Conservation (phyloP, 345 rosid genomes). For the Syzygium aqueum region DNA sequence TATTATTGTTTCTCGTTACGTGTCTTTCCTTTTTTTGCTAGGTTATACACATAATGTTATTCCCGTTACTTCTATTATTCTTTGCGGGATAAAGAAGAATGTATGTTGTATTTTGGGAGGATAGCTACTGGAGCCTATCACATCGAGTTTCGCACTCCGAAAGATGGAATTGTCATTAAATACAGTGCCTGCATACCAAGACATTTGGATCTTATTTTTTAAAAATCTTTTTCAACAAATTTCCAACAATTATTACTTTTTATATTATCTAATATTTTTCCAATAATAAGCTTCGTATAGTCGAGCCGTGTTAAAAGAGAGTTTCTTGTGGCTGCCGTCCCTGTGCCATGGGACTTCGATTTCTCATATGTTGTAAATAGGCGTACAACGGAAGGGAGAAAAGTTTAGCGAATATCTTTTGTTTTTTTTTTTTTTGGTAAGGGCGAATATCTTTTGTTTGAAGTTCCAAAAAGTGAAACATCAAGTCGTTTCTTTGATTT, state of each 20-base stretch:
- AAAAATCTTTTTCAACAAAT: no score
- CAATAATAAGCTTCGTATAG: background rate
- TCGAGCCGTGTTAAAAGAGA: background rate
- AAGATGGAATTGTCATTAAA: fast-evolving
- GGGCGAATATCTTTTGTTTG: background rate
- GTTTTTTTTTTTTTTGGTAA: no score
- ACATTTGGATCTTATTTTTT: no score
- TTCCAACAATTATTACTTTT: no score
- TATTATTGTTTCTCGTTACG: no score
- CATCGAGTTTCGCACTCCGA: no score
- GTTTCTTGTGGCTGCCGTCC: background rate
- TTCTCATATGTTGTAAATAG: background rate
- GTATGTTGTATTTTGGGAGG: fast-evolving
- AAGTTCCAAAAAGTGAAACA: background rate
- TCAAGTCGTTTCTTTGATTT: background rate
- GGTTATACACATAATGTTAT: no score
- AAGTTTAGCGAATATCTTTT: background rate
- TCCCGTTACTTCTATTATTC: no score
- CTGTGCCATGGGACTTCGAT: background rate
- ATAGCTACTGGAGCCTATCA: fast-evolving
- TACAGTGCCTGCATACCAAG: no score
- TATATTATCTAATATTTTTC: no score
- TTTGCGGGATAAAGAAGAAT: no score
- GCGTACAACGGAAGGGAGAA: background rate
- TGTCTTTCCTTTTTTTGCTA: no score